Conservation (phyloP, 2,329 filamentous ascomycete genomes). For the Tolypocladium nubicola region DNA sequence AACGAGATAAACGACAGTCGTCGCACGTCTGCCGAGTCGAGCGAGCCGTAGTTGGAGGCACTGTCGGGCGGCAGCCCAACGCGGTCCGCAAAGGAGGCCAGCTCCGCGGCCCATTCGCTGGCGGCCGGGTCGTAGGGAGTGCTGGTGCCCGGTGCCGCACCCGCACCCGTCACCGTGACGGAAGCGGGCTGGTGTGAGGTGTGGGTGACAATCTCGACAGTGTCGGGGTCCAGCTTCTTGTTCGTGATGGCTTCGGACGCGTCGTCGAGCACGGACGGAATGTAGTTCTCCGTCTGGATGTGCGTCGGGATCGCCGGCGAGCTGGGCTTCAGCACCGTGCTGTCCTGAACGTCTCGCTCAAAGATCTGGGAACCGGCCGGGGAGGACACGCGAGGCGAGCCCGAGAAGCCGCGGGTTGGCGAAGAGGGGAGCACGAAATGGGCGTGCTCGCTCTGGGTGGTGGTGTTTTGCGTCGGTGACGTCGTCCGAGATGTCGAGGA, state of each 20-base stretch:
- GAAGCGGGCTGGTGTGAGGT: slow-evolving; percentile 71
- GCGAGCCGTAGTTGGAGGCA: slow-evolving; percentile 64
- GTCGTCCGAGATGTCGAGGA: slow-evolving; percentile 24
- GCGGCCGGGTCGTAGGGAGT: slow-evolving; percentile 30
- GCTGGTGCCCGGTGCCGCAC: slow-evolving; percentile 11
- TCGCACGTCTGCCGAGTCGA: slow-evolving; percentile 67
- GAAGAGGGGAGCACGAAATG: slow-evolving; percentile 46
- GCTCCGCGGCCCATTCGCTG: slow-evolving; percentile 46
- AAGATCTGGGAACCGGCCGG: slow-evolving; percentile 78
- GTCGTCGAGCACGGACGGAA: slow-evolving; percentile 83
- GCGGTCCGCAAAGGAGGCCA: slow-evolving; percentile 40
- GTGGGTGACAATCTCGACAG: slow-evolving; percentile 88
- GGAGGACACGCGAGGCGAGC: slow-evolving; percentile 66
- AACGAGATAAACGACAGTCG: slow-evolving; percentile 93
- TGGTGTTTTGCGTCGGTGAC: slow-evolving; percentile 21
- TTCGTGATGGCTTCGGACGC: slow-evolving; percentile 90
- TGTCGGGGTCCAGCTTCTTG: slow-evolving; percentile 70
- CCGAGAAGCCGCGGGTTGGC: slow-evolving; percentile 54
- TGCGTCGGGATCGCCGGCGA: slow-evolving; percentile 86
- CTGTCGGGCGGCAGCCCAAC: slow-evolving; percentile 41
- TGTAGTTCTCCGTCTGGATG: slow-evolving; percentile 89
- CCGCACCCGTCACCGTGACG: slow-evolving; percentile 48
- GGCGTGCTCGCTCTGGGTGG: slow-evolving; percentile 26
- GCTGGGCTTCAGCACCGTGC: slow-evolving; percentile 51
- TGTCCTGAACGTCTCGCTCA: slow-evolving; percentile 88